Percentiles rank a stretch among this genome's conserved stretches.
Evolutionary conservation across 768 basidiomycete species (phyloP).

Genomic region (Serendipita indica): DNA sequence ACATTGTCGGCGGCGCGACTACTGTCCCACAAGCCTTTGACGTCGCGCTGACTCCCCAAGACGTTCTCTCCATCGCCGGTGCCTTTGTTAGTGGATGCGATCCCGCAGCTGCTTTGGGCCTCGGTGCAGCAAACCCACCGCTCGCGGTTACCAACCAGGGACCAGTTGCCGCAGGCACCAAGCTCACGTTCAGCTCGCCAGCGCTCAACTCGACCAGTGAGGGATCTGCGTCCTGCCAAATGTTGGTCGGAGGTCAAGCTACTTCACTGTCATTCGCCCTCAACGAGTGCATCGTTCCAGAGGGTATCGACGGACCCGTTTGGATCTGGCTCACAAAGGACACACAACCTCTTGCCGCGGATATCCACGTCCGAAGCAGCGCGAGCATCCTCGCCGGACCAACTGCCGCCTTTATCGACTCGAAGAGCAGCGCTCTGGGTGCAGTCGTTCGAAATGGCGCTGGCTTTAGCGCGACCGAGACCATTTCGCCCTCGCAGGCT

Average conservation of each 20-base stretch:
- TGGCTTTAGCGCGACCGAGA: constrained; percentile 1
- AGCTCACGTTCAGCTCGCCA: constrained; percentile 46
- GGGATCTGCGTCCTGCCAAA: constrained; percentile 41
- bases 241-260: constrained; percentile 49
- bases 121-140: constrained; percentile 36
- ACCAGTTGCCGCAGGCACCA: constrained; percentile 40
- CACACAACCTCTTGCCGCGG: constrained; percentile 29
- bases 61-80: constrained; percentile 56
- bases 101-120: constrained; percentile 21
- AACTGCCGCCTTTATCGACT: constrained; percentile 36
- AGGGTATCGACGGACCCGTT: constrained; percentile 57
- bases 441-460: neutral
- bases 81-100: constrained; percentile 58
- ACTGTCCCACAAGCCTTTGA: constrained; percentile 60
- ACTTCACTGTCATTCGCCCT: constrained; percentile 45
- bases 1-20: constrained; percentile 41
- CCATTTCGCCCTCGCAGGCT: neutral
- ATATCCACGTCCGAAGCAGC: neutral
- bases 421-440: constrained; percentile 22
- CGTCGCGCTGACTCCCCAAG: constrained; percentile 47
- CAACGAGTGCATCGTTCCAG: constrained; percentile 46
- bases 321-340: constrained; percentile 55
- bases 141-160: constrained; percentile 51
- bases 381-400: constrained; percentile 53
- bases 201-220: constrained; percentile 15